Conservation (phyloP, 2,329 filamentous ascomycete species). For the Didymella segeticola region DNA sequence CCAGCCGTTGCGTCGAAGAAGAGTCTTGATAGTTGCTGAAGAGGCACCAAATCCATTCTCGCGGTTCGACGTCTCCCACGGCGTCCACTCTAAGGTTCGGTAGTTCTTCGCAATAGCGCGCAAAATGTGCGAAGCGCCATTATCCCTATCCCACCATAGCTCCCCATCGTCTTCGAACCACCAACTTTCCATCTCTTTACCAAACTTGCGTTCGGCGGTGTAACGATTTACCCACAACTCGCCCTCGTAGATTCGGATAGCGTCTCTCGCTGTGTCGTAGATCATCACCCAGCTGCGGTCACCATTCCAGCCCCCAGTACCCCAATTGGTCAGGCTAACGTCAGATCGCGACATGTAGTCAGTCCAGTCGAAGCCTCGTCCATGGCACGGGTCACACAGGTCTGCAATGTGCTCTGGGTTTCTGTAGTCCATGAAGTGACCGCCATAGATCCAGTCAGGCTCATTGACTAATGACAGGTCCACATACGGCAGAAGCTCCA, state of each 20-base stretch:
- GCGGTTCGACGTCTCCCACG: slow-evolving; percentile 22
- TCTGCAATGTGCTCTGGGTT: slow-evolving; percentile 7
- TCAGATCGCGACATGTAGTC: slow-evolving; percentile 13
- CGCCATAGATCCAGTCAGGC: slow-evolving; percentile 21
- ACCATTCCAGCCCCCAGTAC: slow-evolving; percentile 19
- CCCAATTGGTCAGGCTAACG: slow-evolving; percentile 19
- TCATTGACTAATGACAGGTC: slow-evolving; percentile 8
- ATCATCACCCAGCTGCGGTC: slow-evolving; percentile 18
- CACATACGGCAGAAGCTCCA: slow-evolving; percentile 26
- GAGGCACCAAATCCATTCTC: slow-evolving; percentile 10
- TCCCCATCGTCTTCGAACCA: slow-evolving; percentile 7
- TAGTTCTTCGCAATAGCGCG: slow-evolving; percentile 17
- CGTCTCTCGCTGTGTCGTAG: slow-evolving; percentile 19
- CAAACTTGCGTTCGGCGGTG: background rate
- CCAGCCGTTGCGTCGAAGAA: slow-evolving; percentile 21
- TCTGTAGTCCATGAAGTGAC: slow-evolving; percentile 22
- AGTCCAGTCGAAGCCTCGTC: background rate
- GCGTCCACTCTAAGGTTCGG: slow-evolving; percentile 12
- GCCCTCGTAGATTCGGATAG: slow-evolving; percentile 20
- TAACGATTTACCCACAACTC: slow-evolving; percentile 3
- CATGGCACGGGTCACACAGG: slow-evolving; percentile 9
- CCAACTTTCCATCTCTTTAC: background rate
- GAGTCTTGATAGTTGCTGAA: background rate
- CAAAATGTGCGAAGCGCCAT: slow-evolving; percentile 16
- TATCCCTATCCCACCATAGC: background rate